Percentiles rank a stretch among this genome's conserved stretches.
These are phyloP conservation scores for Pistacia vera DNA, from an alignment of 345 rosid species.

Conservation along the genomic window DNA sequence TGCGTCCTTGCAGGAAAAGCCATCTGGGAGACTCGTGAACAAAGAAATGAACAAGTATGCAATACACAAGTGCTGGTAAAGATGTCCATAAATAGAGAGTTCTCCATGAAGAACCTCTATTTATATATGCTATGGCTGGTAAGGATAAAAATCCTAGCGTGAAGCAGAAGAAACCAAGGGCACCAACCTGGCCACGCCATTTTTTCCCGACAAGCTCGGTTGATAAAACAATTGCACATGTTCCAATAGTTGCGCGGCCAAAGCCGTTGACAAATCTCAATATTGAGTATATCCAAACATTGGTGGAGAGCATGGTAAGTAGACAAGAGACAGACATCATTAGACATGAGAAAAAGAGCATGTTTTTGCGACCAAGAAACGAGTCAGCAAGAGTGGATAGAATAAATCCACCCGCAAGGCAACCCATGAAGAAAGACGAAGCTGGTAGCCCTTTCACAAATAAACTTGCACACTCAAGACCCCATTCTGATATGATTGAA, in stretches of 20 bases:
- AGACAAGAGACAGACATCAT: conserved; percentile 47
- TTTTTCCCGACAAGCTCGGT: conserved; percentile 50
- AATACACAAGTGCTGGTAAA: conserved; percentile 40
- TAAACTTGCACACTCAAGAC: conserved; percentile 48
- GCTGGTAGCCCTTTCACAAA: conserved; percentile 57
- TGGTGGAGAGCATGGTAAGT: conserved; percentile 39
- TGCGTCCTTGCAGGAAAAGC: conserved; percentile 52
- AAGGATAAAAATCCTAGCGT: conserved; percentile 52
- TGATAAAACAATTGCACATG: conserved; percentile 49
- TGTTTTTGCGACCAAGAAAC: conserved; percentile 58
- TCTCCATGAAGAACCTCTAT: conserved; percentile 49
- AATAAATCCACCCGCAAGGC: conserved; percentile 54
- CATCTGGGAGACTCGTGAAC: conserved; percentile 57
- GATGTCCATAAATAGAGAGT: conserved; percentile 50
- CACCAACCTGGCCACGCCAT: conserved; percentile 52
- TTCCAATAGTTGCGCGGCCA: conserved; percentile 49
- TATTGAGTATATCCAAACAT: conserved; percentile 46
- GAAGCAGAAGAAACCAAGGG: conserved; percentile 39
- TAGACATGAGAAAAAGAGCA: conserved; percentile 45
- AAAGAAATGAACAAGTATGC: conserved; percentile 30
- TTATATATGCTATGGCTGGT: conserved; percentile 41
- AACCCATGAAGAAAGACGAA: conserved; percentile 61
- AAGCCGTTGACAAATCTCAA: conserved; percentile 50
- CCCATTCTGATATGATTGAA: conserved; percentile 60
- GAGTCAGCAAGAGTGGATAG: conserved; percentile 59